Base-by-base conservation (phyloP, 345 rosid species). In the Hibiscus tridactylites region DNA sequence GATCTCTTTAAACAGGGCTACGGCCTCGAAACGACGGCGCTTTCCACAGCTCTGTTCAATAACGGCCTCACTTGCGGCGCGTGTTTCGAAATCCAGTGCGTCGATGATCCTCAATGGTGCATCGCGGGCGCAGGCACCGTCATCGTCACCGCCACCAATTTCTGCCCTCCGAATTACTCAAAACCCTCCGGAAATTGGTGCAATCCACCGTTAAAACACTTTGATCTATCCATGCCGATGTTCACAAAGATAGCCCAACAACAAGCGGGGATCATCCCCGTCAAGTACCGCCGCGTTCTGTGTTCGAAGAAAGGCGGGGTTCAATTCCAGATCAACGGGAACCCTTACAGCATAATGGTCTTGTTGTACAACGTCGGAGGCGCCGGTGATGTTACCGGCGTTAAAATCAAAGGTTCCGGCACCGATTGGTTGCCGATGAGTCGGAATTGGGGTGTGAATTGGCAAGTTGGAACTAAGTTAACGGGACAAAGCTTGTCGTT, bases 41-140 rank as follows among this genome's bases (percentile, higher is more conserved):
- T 91, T 26, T 88, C 93, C 89, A 80, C 90, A 2, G 83, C 86
- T 4, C 79, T 91, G 0, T 91, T 91, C 82, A 83, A 86, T 75
- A 35, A 82, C 6, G 97, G 97, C 0, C 4, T 4, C 1, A 53
- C 85, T 0, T 91, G 97, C 0, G 92, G 97, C 9, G 89, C 97
- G 2, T 91, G 97, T 74, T 91, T 77, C 28, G 86, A 88, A 56
- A 74, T 88, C 26, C 62, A 2, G 61, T 91, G 97, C 68, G 75
- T 70, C 0, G 77, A 88, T 56, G 79, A 84, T 39, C 91, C 88
- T 5, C 46, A 80, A 28, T 86, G 86, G 86, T 91, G 97, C 81
- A 72, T 63, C 33, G 68, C 53, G 5, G 54, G 75, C 2, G 85
- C 79, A 0, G 85, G 87, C 28, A 9, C 85, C 2, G 86, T 89